These are phyloP conservation scores for Exobasidium cylindrosporum DNA, from an alignment of 1,284 basidiomycete species.

Conservation along the genomic window DNA sequence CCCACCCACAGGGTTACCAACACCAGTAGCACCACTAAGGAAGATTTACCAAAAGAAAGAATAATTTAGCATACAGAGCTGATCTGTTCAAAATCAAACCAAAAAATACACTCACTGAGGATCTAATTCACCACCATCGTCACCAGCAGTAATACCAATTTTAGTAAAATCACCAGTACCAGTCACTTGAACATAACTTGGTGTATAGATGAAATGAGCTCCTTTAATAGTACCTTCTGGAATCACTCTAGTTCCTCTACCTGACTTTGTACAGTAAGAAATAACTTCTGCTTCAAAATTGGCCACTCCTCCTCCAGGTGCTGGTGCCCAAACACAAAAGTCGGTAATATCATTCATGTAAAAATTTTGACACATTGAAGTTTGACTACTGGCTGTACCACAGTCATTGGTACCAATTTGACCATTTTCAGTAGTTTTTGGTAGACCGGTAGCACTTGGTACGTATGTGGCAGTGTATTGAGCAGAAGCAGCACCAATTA, in stretches of 20 bases:
- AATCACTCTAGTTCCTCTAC: conserved; percentile 64
- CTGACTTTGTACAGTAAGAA: conserved; percentile 66
- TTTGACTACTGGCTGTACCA: conserved; percentile 25
- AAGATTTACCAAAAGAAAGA: too few species aligned
- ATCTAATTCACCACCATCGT: conserved; percentile 44
- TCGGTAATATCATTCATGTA: conserved; percentile 44
- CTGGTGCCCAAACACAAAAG: conserved; percentile 47
- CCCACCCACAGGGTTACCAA: conserved; percentile 38
- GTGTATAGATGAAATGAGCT: conserved; percentile 68
- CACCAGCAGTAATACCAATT: conserved; percentile 47
- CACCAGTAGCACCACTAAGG: conserved; percentile 25
- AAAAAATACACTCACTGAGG: conserved; percentile 25
- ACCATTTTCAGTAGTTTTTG: conserved; percentile 41
- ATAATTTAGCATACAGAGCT: too few species aligned
- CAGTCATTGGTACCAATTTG: conserved; percentile 49
- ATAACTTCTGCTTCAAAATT: conserved; percentile 63
- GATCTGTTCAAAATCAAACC: too few species aligned
- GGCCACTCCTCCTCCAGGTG: conserved; percentile 28
- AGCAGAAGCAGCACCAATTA: background rate
- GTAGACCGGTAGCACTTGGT: conserved; percentile 22
- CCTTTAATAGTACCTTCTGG: conserved; percentile 71
- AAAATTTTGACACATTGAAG: conserved; percentile 44
- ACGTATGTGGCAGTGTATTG: conserved; percentile 15
- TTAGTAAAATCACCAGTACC: conserved; percentile 58
- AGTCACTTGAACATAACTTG: conserved; percentile 68